These are phyloP conservation scores for Phlyctochytrium arcticum DNA, from an alignment of 192 early-diverging fungal species.

Conservation along the genomic window DNA sequence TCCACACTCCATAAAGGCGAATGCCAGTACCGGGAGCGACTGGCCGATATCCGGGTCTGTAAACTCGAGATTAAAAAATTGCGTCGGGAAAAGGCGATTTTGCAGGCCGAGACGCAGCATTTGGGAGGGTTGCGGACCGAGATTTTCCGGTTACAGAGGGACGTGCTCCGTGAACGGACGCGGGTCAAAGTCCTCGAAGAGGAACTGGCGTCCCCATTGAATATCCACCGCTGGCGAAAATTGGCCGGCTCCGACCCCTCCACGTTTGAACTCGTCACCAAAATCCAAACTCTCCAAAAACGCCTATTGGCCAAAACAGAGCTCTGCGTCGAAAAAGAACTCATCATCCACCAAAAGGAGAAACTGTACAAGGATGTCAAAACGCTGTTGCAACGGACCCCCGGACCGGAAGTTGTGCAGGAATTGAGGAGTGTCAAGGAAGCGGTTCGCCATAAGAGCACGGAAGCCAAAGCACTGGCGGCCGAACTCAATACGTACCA, in stretches of 20 bases:
- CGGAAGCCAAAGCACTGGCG: slow-evolving; percentile 53
- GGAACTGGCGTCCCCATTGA: slow-evolving; percentile 63
- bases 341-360: slow-evolving; percentile 54
- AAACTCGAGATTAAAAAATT: slow-evolving; percentile 59
- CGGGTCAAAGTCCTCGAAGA: slow-evolving; percentile 61
- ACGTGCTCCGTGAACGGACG: slow-evolving; percentile 52
- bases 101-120: slow-evolving; percentile 57
- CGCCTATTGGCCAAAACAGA: slow-evolving; percentile 60
- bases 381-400: slow-evolving; percentile 50
- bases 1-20: slow-evolving; percentile 61
- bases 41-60: slow-evolving; percentile 61
- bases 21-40: slow-evolving; percentile 55
- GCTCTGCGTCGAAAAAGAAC: slow-evolving; percentile 60
- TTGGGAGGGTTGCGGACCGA: slow-evolving; percentile 51
- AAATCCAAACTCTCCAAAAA: slow-evolving; percentile 59
- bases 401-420: slow-evolving; percentile 54
- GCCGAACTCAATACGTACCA: slow-evolving; percentile 66
- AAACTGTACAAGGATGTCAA: slow-evolving; percentile 58
- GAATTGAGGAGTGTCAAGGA: slow-evolving; percentile 47
- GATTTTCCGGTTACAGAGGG: slow-evolving; percentile 54
- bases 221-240: slow-evolving; percentile 61
- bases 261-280: slow-evolving; percentile 58
- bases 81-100: slow-evolving; percentile 52
- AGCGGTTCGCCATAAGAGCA: slow-evolving; percentile 46
- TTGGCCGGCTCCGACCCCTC: slow-evolving; percentile 56